Evolutionary conservation across 2,329 filamentous ascomycete species (phyloP), one percentile per base, ranked within the genome.

Genomic region (Leptosphaerulina australis): DNA sequence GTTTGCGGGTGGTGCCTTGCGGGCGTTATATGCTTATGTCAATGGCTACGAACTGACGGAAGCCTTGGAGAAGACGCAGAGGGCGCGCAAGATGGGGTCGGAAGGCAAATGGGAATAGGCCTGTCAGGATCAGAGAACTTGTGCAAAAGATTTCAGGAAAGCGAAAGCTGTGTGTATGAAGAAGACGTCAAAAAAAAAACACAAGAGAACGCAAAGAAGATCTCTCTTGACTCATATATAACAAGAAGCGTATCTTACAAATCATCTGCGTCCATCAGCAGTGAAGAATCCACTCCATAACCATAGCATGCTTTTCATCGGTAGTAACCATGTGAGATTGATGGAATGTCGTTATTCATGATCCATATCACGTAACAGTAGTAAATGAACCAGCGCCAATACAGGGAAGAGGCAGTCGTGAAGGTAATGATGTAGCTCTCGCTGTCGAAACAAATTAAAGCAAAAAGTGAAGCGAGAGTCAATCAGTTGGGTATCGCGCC

Each of bases 1-100:
- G 2, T 69, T 78, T 3, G 90, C 85, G 58, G 92, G 89, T 0
- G 75, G 83, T 17, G 73, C 79, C 8, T 74, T 96, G 55, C 88
- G 91, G 68, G 87, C 81, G 79, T 55, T 88, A 1, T 90, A 95
- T 72, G 82, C 81, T 2, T 77, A 77, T 43, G 67, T 89, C 20
- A 91, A 91, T 67, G 86, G 86, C 1, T 56, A 58, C 14, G 66
- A 68, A 43, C 48, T 55, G 26, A 59, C 63, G 30, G 60, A 60
- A 18, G 55, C 54, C n/a, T 25, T 56, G 38, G 56, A 59, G 18
- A 62, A 62, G 38, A 43, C 44, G 10, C 56, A 59, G 36, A 56
- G 58, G 41, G 60, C 54, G 9, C 55, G 52, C 45, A 57, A 51
- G 35, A 61, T 60, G 56, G 58, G 44, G 1, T 43, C 31, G 15